Evolutionary conservation across 352 stramenopile genomes (phyloP), one percentile per base, ranked within the genome.

Genomic region (Phytophthora fragariae): DNA sequence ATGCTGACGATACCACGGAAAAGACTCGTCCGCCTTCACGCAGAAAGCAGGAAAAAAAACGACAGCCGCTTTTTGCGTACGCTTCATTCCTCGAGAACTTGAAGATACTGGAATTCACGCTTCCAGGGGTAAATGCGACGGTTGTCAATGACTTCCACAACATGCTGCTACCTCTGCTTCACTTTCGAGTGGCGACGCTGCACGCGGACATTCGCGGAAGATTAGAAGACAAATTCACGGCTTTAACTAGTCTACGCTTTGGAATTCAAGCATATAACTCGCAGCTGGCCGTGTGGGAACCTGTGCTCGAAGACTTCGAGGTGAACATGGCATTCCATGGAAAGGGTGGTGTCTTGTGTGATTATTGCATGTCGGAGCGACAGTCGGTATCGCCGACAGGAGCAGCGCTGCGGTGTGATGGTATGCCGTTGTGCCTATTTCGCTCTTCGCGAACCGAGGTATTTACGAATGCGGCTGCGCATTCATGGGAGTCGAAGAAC

Each of bases 121-220:
- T 96, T 0, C 88, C 89, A 31, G 89, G 88, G 11, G 70, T 96
- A 33, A 92, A 94, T 35, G 86, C 89, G 9, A 96, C 89, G 7
- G 77, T 96, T 29, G 82, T 96, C 14, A 96, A 96, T 62, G 89
- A 96, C 65, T 94, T 95, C 41, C 87, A 96, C 72, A 95, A 96
- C 57, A 96, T 96, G 89, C 66, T 95, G 47, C 69, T 96, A 14
- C 89, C 89, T 2, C 52, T 96, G 44, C 66, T 96, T 70, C 89
- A 96, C 60, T 83, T 93, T n/a, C 86, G 86, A 10, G 69, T 94
- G 14, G 74, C 79, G 11, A 83, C 81, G n/a, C 68, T 96, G n/a
- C 81, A 92, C 53, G 70, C 89, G 0, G 84, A 92, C 57, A 74
- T 96, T 24, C 79, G 87, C 35, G 86, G 88, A 29, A 79, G 84